phyloP scores from a whole-genome alignment of 352 stramenopile species.

The Pythium rishiriense region DNA sequence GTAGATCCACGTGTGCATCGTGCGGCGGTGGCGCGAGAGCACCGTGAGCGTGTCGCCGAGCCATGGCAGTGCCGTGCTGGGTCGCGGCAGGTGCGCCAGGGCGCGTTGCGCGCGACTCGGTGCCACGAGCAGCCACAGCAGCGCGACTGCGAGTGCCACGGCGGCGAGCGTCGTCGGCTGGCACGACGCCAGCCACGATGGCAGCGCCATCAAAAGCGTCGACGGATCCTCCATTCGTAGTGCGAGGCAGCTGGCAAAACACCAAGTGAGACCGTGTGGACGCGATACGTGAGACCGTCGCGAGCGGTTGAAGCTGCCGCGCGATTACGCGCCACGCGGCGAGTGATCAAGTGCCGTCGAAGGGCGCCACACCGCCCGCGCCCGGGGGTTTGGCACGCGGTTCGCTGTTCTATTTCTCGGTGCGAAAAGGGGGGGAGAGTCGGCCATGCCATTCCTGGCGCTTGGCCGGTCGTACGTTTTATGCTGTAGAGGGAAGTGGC shows the following conservation, averaged over 20 bases:
- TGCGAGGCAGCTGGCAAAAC: background rate
- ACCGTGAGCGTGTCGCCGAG: constrained; percentile 17
- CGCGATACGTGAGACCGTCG: too few species aligned
- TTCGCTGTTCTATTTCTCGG: too few species aligned
- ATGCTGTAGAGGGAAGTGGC: too few species aligned
- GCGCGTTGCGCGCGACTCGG: constrained; percentile 4
- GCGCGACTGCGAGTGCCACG: background rate
- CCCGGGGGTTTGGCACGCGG: too few species aligned
- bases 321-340: background rate
- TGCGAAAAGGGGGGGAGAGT: too few species aligned
- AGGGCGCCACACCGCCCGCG: too few species aligned
- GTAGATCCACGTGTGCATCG: constrained; percentile 30
- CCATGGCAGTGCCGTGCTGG: constrained; percentile 6
- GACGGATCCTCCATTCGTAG: background rate
- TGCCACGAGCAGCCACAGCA: constrained; percentile 1
- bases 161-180: background rate
- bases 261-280: background rate
- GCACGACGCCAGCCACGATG: background rate
- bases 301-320: background rate
- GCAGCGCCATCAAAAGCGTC: background rate
- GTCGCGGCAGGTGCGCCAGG: constrained; percentile 2
- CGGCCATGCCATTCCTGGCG: too few species aligned
- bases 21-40: constrained; percentile 9
- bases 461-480: too few species aligned
- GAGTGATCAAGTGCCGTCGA: background rate